Conservation (phyloP, 192 early-diverging fungal genomes). For the Spinellus fusiger region DNA sequence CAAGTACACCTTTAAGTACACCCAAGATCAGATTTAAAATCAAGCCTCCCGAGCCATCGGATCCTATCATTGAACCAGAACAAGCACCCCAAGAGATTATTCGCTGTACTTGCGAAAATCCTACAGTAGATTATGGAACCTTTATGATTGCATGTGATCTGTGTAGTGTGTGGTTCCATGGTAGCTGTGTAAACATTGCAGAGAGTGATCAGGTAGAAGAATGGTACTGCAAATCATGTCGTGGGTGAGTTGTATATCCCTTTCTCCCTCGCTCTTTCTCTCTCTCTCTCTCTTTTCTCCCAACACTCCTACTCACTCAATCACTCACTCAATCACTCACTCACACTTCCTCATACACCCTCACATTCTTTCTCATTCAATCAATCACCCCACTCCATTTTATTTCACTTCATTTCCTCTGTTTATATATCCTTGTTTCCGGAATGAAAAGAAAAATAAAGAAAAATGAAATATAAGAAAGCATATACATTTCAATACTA, state of each 20-base stretch:
- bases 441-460: background rate
- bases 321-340: too few species aligned
- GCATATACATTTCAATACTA: too few species aligned
- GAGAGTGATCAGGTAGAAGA: conserved; percentile 22
- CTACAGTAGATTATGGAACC: conserved; percentile 50
- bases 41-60: conserved; percentile 13
- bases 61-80: background rate
- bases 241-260: background rate
- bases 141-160: conserved; percentile 62
- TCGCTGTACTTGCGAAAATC: conserved; percentile 51
- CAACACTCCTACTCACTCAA: too few species aligned
- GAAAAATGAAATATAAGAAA: background rate
- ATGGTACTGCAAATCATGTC: conserved; percentile 13
- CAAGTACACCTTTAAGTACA: conserved; percentile 11
- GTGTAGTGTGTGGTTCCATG: conserved; percentile 61
- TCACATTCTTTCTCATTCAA: background rate
- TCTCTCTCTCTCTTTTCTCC: too few species aligned
- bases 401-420: background rate
- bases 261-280: too few species aligned
- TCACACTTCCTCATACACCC: background rate
- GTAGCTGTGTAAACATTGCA: conserved; percentile 44
- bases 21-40: conserved; percentile 33
- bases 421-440: background rate
- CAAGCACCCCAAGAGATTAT: conserved; percentile 32
- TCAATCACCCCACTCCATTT: background rate